Evolutionary conservation across 1,139 yeast genomes (phyloP).

Genomic region (Saccharomyces hybrid): DNA sequence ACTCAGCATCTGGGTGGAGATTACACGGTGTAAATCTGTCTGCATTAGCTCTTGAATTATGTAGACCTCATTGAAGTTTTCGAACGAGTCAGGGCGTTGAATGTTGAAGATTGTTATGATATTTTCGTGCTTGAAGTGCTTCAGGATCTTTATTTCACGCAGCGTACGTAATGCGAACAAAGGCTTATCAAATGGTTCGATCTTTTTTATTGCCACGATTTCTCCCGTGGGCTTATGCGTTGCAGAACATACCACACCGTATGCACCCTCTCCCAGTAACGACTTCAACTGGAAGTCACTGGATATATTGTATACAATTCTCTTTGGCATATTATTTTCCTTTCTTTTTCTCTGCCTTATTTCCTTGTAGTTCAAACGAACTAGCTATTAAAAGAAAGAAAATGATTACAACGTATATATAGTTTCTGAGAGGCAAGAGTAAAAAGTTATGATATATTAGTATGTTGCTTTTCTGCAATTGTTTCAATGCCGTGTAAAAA

Average conservation of each 20-base stretch:
- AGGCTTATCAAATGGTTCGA: slow-evolving; percentile 86
- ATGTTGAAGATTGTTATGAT: slow-evolving; percentile 85
- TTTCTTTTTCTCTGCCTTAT: neutral
- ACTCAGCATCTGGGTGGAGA: slow-evolving; percentile 71
- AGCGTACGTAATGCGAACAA: slow-evolving; percentile 88
- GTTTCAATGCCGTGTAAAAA: neutral
- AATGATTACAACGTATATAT: neutral
- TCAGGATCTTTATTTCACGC: slow-evolving; percentile 78
- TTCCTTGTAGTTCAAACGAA: neutral
- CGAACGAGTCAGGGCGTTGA: slow-evolving; percentile 75
- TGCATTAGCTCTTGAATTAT: slow-evolving; percentile 94
- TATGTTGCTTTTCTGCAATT: neutral
- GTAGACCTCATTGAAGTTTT: slow-evolving; percentile 78
- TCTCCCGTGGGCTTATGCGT: slow-evolving; percentile 81
- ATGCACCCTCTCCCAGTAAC: slow-evolving; percentile 95
- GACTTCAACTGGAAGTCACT: slow-evolving; percentile 81
- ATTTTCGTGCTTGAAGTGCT: slow-evolving; percentile 87
- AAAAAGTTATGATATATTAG: neutral
- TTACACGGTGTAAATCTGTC: slow-evolving; percentile 86
- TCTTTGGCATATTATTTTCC: slow-evolving; percentile 29
- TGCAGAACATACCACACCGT: slow-evolving; percentile 93
- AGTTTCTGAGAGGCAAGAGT: neutral
- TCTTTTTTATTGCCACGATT: slow-evolving; percentile 90
- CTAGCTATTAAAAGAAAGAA: neutral
- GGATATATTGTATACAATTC: slow-evolving; percentile 75